Conservation (phyloP, 225 moss, liverwort and hornwort genomes). For the Physcomitrium patens region DNA sequence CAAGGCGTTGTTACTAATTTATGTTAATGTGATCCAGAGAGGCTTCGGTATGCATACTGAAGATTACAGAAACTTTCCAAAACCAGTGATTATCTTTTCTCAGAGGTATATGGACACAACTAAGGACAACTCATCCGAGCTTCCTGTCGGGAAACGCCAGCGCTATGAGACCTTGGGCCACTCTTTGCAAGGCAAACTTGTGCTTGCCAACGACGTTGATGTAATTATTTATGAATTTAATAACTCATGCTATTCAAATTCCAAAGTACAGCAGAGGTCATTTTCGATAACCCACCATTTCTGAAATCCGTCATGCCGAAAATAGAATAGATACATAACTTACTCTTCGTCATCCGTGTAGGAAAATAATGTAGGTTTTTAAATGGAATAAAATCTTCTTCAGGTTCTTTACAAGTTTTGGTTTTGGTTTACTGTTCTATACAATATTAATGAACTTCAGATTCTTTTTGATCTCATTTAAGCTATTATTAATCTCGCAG, state of each 20-base stretch:
- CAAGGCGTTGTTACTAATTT: neutral
- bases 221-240: slow-evolving; percentile 40
- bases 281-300: slow-evolving; percentile 5
- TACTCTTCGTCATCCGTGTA: neutral
- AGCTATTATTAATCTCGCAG: neutral
- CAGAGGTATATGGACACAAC: slow-evolving; percentile 66
- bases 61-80: slow-evolving; percentile 95
- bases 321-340: neutral
- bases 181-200: slow-evolving; percentile 91
- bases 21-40: slow-evolving; percentile 48
- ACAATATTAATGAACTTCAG: neutral
- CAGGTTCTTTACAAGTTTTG: slow-evolving; percentile 48
- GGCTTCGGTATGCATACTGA: slow-evolving; percentile 94
- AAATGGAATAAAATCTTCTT: slow-evolving; percentile 26
- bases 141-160: slow-evolving; percentile 86
- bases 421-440: neutral
- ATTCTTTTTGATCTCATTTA: neutral
- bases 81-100: slow-evolving; percentile 77
- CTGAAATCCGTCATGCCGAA: slow-evolving; percentile 1
- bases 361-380: neutral
- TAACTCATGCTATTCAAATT: neutral
- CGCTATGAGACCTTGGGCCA: slow-evolving; percentile 81
- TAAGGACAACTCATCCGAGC: slow-evolving; percentile 63
- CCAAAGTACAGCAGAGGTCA: neutral
- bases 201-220: slow-evolving; percentile 82